These are phyloP conservation scores for Ogataea glucozyma DNA, from an alignment of 805 yeast genomes.

Conservation along the genomic window DNA sequence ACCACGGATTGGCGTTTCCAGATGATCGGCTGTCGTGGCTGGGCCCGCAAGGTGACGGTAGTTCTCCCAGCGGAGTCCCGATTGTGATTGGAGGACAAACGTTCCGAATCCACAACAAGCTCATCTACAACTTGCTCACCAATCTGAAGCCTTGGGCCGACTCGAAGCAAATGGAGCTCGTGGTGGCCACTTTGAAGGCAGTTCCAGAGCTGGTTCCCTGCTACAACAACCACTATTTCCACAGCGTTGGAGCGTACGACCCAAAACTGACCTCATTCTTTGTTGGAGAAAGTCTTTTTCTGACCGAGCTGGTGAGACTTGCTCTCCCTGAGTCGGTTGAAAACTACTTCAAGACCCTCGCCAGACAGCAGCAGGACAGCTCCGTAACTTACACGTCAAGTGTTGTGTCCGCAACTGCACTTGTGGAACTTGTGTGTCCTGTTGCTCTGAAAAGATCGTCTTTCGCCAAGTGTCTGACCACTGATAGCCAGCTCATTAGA, in stretches of 20 bases:
- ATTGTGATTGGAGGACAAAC: slow-evolving; percentile 49
- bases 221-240: slow-evolving; percentile 56
- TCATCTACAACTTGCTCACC: slow-evolving; percentile 61
- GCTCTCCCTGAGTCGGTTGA: slow-evolving; percentile 49
- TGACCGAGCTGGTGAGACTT: slow-evolving; percentile 58
- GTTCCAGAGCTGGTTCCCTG: slow-evolving; percentile 76
- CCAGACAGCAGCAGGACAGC: slow-evolving; percentile 9
- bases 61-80: slow-evolving; percentile 40
- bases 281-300: slow-evolving; percentile 69
- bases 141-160: slow-evolving; percentile 83
- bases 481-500: slow-evolving; percentile 50
- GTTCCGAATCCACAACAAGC: slow-evolving; percentile 66
- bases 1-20: slow-evolving; percentile 46
- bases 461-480: slow-evolving; percentile 57
- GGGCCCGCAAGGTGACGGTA: slow-evolving; percentile 19
- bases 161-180: slow-evolving; percentile 57
- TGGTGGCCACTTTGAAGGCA: slow-evolving; percentile 47
- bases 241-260: slow-evolving; percentile 69
- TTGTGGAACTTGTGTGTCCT: slow-evolving; percentile 64
- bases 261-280: slow-evolving; percentile 81
- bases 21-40: slow-evolving; percentile 54
- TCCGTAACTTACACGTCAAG: neutral
- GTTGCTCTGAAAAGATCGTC: slow-evolving; percentile 58
- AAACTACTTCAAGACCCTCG: slow-evolving; percentile 10
- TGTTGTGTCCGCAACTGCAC: slow-evolving; percentile 25